Percentiles rank a stretch among this genome's conserved stretches.
Evolutionary conservation across 495 filamentous ascomycete species (phyloP).

Genomic region (Xylaria telfairii): DNA sequence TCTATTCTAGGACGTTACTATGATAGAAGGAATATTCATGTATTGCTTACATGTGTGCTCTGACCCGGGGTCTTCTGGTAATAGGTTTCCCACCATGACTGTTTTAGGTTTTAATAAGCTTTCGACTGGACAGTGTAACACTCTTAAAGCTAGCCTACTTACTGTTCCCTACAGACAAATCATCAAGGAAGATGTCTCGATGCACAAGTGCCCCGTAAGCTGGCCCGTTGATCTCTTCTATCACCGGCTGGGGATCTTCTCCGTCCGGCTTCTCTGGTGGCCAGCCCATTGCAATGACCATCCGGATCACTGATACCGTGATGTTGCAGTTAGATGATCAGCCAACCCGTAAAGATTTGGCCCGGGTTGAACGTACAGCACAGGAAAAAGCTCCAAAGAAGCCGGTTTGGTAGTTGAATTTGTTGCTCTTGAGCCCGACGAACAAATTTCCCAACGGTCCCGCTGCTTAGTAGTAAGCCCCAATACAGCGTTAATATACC

Average conservation of each 20-base stretch:
- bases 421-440: background rate
- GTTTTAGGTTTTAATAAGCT: background rate
- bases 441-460: background rate
- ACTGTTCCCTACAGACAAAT: background rate
- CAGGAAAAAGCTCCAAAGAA: constrained; percentile 9
- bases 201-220: background rate
- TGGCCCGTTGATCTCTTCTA: background rate
- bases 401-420: background rate
- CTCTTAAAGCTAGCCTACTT: background rate
- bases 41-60: background rate
- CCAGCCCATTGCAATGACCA: constrained; percentile 7
- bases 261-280: background rate
- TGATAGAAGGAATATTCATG: background rate
- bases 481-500: background rate
- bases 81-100: background rate
- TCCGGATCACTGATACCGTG: background rate
- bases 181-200: background rate
- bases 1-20: background rate
- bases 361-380: background rate
- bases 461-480: background rate
- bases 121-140: background rate
- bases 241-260: background rate
- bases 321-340: background rate
- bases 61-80: background rate
- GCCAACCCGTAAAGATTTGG: background rate